These are phyloP conservation scores for Nemania sp. DNA, from an alignment of 2,329 filamentous ascomycete species.

Conservation along the genomic window DNA sequence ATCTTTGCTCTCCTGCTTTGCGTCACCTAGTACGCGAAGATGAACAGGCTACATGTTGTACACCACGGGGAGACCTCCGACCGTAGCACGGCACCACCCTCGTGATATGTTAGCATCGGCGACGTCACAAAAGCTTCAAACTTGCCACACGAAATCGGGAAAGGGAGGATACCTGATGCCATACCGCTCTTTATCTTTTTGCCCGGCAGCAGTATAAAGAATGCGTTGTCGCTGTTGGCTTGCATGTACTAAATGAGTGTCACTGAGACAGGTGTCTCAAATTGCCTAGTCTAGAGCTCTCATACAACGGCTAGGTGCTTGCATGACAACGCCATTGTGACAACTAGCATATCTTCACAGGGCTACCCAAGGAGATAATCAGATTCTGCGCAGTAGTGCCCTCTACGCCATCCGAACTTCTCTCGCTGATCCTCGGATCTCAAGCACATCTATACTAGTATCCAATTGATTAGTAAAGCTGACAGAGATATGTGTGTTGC, in stretches of 20 bases:
- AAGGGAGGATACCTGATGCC: not conserved
- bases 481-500: not conserved
- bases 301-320: conserved; percentile 2
- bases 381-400: not conserved
- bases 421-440: not conserved
- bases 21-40: not conserved
- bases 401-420: not conserved
- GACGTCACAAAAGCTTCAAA: not conserved
- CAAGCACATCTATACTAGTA: not conserved
- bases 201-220: not conserved
- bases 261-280: not conserved
- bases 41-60: not conserved
- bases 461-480: not conserved
- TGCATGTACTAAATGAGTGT: not conserved
- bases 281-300: not conserved
- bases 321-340: not conserved
- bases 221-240: not conserved
- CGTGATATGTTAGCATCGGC: not conserved
- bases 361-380: not conserved
- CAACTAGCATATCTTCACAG: not conserved
- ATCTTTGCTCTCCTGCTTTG: not conserved
- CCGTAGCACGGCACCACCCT: not conserved
- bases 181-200: not conserved
- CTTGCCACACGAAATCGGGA: not conserved
- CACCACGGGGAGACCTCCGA: not conserved